phyloP scores from a whole-genome alignment of 148 eudicot species.

The Rheum nobile region DNA sequence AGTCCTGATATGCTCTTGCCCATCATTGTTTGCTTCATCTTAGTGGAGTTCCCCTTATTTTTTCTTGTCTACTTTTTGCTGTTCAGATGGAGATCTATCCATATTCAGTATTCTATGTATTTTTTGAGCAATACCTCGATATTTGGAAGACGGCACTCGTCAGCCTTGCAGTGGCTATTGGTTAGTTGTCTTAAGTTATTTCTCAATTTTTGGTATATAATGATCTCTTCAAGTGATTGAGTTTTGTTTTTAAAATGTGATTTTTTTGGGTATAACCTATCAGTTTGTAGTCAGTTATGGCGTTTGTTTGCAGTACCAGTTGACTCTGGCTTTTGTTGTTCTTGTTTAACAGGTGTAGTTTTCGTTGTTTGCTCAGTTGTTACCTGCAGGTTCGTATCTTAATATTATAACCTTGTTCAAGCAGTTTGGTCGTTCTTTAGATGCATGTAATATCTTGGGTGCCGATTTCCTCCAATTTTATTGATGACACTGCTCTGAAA shows the following conservation, averaged over 20 bases:
- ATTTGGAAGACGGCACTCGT: constrained; percentile 93
- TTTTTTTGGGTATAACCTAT: not conserved
- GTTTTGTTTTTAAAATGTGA: not conserved
- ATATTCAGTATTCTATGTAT: constrained; percentile 88
- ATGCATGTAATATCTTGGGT: not conserved
- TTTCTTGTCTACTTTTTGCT: not conserved
- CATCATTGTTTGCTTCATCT: not conserved
- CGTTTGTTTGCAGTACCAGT: not conserved
- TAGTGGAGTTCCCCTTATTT: not conserved
- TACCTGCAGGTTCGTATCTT: constrained; percentile 74
- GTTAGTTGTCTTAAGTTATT: constrained; percentile 35
- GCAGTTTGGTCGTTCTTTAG: not conserved
- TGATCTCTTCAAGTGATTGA: not conserved
- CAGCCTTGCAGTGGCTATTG: constrained; percentile 91
- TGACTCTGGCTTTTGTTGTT: not conserved
- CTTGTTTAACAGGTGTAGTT: constrained; percentile 66
- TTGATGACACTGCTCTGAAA: constrained; percentile 4
- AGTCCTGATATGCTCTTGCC: not conserved
- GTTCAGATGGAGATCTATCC: constrained; percentile 95
- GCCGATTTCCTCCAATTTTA: not conserved
- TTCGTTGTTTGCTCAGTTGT: constrained; percentile 74
- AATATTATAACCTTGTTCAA: not conserved
- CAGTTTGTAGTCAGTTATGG: not conserved
- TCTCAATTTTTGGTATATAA: not conserved
- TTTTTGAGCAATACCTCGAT: constrained; percentile 95